Evolutionary conservation across 1,284 basidiomycete genomes (phyloP).

Genomic region (Lignosus rhinocerotis): DNA sequence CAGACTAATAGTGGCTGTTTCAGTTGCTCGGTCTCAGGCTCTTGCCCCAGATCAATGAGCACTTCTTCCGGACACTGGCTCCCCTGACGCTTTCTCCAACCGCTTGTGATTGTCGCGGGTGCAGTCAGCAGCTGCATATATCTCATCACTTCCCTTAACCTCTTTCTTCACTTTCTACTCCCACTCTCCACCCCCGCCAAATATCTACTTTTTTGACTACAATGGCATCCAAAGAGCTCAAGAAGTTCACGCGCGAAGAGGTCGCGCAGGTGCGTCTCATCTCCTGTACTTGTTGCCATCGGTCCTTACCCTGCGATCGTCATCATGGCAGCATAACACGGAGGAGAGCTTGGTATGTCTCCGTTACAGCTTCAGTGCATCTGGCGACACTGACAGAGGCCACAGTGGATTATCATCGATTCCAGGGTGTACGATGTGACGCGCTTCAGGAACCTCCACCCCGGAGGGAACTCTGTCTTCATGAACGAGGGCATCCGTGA

Average conservation of each 20-base stretch:
- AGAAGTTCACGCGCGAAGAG: conserved; percentile 51
- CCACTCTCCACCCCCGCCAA: not conserved
- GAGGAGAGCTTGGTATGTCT: conserved; percentile 53
- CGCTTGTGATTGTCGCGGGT: conserved; percentile 15
- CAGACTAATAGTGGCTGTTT: no score
- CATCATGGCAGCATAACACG: conserved; percentile 54
- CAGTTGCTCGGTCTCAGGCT: not conserved
- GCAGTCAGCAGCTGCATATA: conserved; percentile 10
- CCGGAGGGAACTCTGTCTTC: conserved; percentile 78
- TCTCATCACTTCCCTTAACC: not conserved
- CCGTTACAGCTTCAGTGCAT: not conserved
- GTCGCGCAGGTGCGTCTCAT: conserved; percentile 47
- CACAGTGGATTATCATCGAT: conserved; percentile 82
- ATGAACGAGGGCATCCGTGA: conserved; percentile 71
- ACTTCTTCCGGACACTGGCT: not conserved
- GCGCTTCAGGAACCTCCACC: conserved; percentile 79
- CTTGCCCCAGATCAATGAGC: not conserved
- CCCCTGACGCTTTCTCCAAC: not conserved
- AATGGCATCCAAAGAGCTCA: conserved; percentile 48
- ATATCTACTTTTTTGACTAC: not conserved
- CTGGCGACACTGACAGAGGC: not conserved
- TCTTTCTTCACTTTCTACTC: not conserved
- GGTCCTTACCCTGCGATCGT: not conserved
- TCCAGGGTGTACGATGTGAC: conserved; percentile 81
- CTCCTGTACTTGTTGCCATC: not conserved